Conservation (phyloP, 164 flowering plant species). For the Magnolia changhungtana region DNA sequence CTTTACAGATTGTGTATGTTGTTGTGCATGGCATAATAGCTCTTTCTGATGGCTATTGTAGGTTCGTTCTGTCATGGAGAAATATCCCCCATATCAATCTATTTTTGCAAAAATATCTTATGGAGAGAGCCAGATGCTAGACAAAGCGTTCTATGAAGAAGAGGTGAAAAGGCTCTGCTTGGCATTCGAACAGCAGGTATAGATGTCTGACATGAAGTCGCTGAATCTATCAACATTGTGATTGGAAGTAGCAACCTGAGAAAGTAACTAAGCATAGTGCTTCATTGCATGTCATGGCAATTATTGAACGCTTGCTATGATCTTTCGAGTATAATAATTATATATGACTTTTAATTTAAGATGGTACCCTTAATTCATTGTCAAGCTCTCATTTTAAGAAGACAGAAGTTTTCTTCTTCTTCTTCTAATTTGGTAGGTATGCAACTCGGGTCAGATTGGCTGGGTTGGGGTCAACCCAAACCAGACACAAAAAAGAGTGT, state of each 20-base stretch:
- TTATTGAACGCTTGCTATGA: not conserved
- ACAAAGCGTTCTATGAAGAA: conserved; percentile 98
- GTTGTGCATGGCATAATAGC: not conserved
- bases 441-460: too few species aligned
- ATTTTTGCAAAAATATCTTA: conserved; percentile 86
- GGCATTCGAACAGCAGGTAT: conserved; percentile 96
- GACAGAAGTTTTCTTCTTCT: too few species aligned
- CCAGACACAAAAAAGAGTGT: too few species aligned
- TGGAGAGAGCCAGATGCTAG: conserved; percentile 99
- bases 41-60: conserved; percentile 19
- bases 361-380: too few species aligned
- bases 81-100: conserved; percentile 95
- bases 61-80: conserved; percentile 96
- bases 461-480: too few species aligned
- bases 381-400: too few species aligned
- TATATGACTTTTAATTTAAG: not conserved
- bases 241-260: not conserved
- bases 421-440: too few species aligned
- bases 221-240: not conserved
- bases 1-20: not conserved
- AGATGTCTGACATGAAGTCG: conserved; percentile 4
- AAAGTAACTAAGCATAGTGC: not conserved
- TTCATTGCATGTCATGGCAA: not conserved
- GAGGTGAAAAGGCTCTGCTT: conserved; percentile 97
- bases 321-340: not conserved